phyloP scores from a whole-genome alignment of 1,284 basidiomycete species.

The Sporisorium scitamineum region DNA sequence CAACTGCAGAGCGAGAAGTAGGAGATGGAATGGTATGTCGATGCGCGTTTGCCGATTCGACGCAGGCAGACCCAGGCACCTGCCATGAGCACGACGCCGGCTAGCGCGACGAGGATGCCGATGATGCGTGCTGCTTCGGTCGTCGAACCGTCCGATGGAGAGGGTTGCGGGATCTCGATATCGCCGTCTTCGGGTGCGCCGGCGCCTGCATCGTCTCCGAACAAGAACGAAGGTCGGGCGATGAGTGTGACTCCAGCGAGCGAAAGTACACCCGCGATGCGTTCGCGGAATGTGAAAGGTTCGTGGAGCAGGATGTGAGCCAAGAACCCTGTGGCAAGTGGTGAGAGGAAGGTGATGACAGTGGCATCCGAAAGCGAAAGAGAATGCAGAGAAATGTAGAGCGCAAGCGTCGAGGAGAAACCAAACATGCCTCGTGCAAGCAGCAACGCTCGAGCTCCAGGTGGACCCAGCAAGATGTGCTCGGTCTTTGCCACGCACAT shows the following conservation, averaged over 20 bases:
- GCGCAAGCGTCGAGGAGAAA: slow-evolving; percentile 73
- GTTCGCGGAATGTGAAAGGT: slow-evolving; percentile 75
- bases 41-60: slow-evolving; percentile 79
- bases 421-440: slow-evolving; percentile 77
- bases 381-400: slow-evolving; percentile 79
- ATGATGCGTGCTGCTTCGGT: slow-evolving; percentile 34
- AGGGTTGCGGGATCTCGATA: slow-evolving; percentile 18
- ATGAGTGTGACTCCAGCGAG: slow-evolving; percentile 77
- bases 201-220: slow-evolving; percentile 24
- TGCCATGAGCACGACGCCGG: slow-evolving; percentile 76
- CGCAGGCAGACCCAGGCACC: slow-evolving; percentile 78
- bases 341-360: slow-evolving; percentile 80
- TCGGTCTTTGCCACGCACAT: slow-evolving; percentile 72
- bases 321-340: slow-evolving; percentile 77
- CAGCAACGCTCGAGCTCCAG: slow-evolving; percentile 76
- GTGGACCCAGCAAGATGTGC: slow-evolving; percentile 78
- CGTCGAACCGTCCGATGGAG: slow-evolving; percentile 9
- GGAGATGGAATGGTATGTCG: slow-evolving; percentile 78
- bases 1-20: slow-evolving; percentile 78
- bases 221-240: slow-evolving; percentile 52
- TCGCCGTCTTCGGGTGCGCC: slow-evolving; percentile 44
- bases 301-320: slow-evolving; percentile 79
- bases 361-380: slow-evolving; percentile 81
- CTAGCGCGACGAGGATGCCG: slow-evolving; percentile 72
- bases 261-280: slow-evolving; percentile 76